These are phyloP conservation scores for Vachellia collinsii DNA, from an alignment of 306 rosid species.

Conservation along the genomic window DNA sequence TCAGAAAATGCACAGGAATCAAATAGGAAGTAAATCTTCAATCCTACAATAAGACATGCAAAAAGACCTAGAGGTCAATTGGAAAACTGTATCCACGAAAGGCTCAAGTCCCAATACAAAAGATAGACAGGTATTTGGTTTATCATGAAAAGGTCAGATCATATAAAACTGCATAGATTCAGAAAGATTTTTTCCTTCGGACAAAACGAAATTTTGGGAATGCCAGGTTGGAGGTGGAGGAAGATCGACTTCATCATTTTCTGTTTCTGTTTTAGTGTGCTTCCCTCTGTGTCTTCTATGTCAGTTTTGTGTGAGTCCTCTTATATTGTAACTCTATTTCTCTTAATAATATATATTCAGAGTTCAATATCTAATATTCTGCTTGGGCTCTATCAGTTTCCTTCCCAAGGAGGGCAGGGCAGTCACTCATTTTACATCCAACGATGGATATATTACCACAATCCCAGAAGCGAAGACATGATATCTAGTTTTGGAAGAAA, in stretches of 20 bases:
- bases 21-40: neutral
- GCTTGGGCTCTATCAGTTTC: neutral
- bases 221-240: neutral
- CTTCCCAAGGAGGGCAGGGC: constrained; percentile 4
- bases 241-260: neutral
- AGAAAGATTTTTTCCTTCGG: neutral
- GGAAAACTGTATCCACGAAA: neutral
- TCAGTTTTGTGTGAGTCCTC: neutral
- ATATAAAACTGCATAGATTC: neutral
- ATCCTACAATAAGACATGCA: neutral
- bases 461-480: neutral
- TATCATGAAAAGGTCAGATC: neutral
- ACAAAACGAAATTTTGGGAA: neutral
- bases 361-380: neutral
- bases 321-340: neutral
- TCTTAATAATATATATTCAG: neutral
- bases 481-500: neutral
- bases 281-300: neutral
- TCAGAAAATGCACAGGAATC: neutral
- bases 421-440: neutral
- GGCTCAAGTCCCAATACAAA: neutral
- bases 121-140: neutral
- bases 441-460: neutral
- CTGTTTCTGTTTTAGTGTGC: neutral
- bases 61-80: neutral